Base-by-base conservation (phyloP, 2,329 filamentous ascomycete genomes). In the Bipolaris gigantea region DNA sequence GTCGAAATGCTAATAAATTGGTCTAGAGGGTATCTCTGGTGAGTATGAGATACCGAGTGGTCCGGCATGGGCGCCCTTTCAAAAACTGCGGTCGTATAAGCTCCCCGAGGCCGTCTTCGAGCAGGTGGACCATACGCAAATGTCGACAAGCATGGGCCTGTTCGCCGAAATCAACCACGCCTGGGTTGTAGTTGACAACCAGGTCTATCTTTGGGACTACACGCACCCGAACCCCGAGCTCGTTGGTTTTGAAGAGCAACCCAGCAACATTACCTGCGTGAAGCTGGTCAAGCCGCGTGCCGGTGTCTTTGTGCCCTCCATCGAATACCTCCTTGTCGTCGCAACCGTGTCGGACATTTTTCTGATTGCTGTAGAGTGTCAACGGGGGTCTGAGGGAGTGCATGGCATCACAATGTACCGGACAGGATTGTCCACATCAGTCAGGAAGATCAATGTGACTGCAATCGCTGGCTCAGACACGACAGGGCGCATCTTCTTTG, bases 191-290 rank as follows among this genome's bases (percentile, higher is more conserved):
- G 94, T 99, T 71, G 94, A 99, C 77, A 97, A 96, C 77, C 90
- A 90, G 58, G 81, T 99, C 40, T 99, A 97, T 72, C 81, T 99
- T 15, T 99, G 95, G 95, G 93, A 99, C 76, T 99, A 97, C 74
- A 96, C 92, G 6, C 85, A 91, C 71, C 86, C 90, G n/a, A 90
- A 93, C 63, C 91, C 93, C 5, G 90, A 96, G 71, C 81, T 97
- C 38, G 89, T 96, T 61, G 93, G 93, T 16, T 97, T 90, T 68
- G 93, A 97, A 72, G 92, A 96, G 64, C 89, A 93, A 73, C 81
- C 86, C 6, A 87, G 95, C 72, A 90, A 86, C 61, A 97, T 99
- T 66, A 92, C 91, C 38, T 86, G 90, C n/a, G 89, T 99, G 39
- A 92, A 90, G 63, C 83, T 99, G 42, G 89, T 95, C 11, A 85